These are phyloP conservation scores for Curvularia spicifera DNA, from an alignment of 2,329 filamentous ascomycete species.

Conservation along the genomic window DNA sequence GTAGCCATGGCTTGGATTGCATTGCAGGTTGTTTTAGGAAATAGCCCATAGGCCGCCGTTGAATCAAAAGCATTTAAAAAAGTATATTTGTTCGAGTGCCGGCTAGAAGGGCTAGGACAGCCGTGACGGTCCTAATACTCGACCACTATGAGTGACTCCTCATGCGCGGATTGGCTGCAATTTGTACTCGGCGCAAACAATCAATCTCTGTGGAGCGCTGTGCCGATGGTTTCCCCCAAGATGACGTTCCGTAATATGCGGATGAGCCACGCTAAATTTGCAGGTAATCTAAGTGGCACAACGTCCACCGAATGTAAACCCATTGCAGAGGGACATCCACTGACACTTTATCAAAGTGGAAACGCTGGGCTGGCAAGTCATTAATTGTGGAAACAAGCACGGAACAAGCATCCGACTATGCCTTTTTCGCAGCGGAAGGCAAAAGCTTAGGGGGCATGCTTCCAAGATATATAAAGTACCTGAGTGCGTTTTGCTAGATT, in stretches of 20 bases:
- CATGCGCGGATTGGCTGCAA: slow-evolving; percentile 3
- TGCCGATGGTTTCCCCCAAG: not conserved
- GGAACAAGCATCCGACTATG: slow-evolving; percentile 8
- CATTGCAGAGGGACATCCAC: not conserved
- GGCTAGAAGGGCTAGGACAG: not conserved
- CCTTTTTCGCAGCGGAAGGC: slow-evolving; percentile 8
- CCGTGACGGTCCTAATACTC: not conserved
- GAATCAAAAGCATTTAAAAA: slow-evolving; percentile 8
- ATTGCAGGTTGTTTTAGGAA: slow-evolving; percentile 11
- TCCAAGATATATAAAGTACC: slow-evolving; percentile 16
- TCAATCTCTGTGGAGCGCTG: slow-evolving; percentile 3
- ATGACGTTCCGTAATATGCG: slow-evolving; percentile 14
- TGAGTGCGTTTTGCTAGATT: not conserved
- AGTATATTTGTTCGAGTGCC: not conserved
- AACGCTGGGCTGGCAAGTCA: slow-evolving; percentile 13
- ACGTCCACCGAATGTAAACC: slow-evolving; percentile 1
- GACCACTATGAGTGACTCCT: not conserved
- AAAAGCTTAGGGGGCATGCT: slow-evolving; percentile 11
- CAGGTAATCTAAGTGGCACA: slow-evolving; percentile 17
- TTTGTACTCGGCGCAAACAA: slow-evolving; percentile 4
- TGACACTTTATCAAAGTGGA: slow-evolving; percentile 17
- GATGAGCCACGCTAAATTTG: slow-evolving; percentile 16
- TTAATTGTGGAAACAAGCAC: slow-evolving; percentile 14
- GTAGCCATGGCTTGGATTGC: slow-evolving; percentile 13
- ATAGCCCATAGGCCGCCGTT: slow-evolving; percentile 5